Conservation (phyloP, 148 eudicot species). For the Rheum nobile region DNA sequence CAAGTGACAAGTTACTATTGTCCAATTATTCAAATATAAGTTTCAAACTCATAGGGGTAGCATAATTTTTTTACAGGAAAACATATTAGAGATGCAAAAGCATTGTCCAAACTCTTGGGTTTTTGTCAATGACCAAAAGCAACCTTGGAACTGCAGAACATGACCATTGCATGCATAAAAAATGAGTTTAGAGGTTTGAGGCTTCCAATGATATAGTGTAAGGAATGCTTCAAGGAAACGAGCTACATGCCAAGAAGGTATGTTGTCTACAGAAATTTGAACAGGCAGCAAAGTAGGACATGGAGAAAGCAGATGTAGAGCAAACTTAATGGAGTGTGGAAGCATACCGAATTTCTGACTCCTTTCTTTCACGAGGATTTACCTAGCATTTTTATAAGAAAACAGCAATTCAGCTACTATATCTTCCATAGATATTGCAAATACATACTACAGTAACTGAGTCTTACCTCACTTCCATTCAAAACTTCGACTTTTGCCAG, state of each 20-base stretch:
- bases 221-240: not conserved
- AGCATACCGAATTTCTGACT: conserved; percentile 84
- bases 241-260: too few species aligned
- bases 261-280: too few species aligned
- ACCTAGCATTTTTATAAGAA: conserved; percentile 36
- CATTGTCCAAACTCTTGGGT: too few species aligned
- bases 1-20: not conserved
- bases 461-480: conserved; percentile 87
- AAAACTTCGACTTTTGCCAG: conserved; percentile 56
- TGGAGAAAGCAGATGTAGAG: not conserved
- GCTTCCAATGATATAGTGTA: not conserved
- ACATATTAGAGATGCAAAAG: not conserved
- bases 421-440: conserved; percentile 2
- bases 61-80: not conserved
- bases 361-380: conserved; percentile 72
- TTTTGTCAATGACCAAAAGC: too few species aligned
- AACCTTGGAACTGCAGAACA: not conserved
- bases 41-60: not conserved
- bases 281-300: not conserved
- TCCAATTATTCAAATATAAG: not conserved
- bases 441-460: not conserved
- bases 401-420: conserved; percentile 11
- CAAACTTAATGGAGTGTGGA: conserved; percentile 2
- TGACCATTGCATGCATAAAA: not conserved
- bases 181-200: not conserved